phyloP scores from a whole-genome alignment of 768 basidiomycete species.

The Tylopilus felleus region DNA sequence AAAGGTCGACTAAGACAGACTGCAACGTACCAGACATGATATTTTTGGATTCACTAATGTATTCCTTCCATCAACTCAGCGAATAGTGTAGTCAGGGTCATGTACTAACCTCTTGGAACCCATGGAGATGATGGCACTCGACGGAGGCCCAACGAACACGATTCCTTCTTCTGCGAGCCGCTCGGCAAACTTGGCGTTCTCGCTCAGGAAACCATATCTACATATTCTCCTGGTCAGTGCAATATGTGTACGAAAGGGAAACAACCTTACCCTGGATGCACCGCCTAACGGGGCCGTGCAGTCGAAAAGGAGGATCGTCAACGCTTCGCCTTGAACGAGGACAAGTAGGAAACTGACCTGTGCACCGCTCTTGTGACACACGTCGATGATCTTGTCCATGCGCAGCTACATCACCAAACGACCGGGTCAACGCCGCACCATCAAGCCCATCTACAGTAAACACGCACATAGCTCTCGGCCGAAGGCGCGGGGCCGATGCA shows the following conservation, averaged over 20 bases:
- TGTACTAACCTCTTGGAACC: slow-evolving; percentile 81
- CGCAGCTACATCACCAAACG: slow-evolving; percentile 50
- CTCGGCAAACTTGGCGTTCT: slow-evolving; percentile 82
- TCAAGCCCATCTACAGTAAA: background rate
- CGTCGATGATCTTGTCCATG: slow-evolving; percentile 84
- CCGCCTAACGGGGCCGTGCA: slow-evolving; percentile 52
- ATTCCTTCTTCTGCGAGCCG: slow-evolving; percentile 73
- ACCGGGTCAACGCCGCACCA: slow-evolving; percentile 1
- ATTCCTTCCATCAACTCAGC: background rate
- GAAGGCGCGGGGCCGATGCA: slow-evolving; percentile 92
- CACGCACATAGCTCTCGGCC: slow-evolving; percentile 80
- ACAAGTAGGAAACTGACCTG: slow-evolving; percentile 49
- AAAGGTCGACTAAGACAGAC: background rate
- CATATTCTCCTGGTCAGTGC: background rate
- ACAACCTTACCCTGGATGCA: slow-evolving; percentile 77
- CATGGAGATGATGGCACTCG: slow-evolving; percentile 88
- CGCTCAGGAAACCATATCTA: slow-evolving; percentile 89
- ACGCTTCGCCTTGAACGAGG: background rate
- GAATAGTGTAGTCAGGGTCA: background rate
- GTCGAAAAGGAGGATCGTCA: background rate
- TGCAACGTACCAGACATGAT: slow-evolving; percentile 73
- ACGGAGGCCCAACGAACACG: slow-evolving; percentile 88
- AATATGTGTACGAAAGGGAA: background rate
- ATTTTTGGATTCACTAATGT: slow-evolving; percentile 84
- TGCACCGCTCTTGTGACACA: slow-evolving; percentile 77